These are phyloP conservation scores for Penicillium corylophilum DNA, from an alignment of 2,329 filamentous ascomycete species.

Conservation along the genomic window DNA sequence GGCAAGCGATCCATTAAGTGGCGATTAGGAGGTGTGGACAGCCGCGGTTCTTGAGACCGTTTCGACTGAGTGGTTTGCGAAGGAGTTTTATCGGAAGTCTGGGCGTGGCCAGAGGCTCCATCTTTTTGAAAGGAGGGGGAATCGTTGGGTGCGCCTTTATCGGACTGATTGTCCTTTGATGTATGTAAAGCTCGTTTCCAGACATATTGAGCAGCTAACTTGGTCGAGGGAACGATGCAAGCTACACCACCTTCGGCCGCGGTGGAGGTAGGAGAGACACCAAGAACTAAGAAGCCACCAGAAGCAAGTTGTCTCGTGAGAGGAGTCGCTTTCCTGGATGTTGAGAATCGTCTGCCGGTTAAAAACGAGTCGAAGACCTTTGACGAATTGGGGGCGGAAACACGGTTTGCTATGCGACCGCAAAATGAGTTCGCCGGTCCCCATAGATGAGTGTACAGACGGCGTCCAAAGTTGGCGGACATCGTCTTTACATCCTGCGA, in stretches of 20 bases:
- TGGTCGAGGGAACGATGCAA: conserved; percentile 32
- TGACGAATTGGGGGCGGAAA: conserved; percentile 16
- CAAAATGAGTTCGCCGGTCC: conserved; percentile 37
- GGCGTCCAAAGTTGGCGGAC: conserved; percentile 48
- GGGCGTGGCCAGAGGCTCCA: conserved; percentile 2
- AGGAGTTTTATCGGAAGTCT: conserved; percentile 8
- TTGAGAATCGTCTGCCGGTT: conserved; percentile 18
- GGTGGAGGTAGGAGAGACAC: conserved; percentile 37
- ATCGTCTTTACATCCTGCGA: conserved; percentile 49
- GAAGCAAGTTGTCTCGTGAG: conserved; percentile 55
- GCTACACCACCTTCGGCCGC: conserved; percentile 35
- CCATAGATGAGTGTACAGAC: conserved; percentile 48
- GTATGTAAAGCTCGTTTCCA: conserved; percentile 36
- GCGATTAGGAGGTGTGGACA: conserved; percentile 24
- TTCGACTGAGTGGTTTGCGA: conserved; percentile 7
- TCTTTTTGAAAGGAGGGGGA: conserved; percentile 16
- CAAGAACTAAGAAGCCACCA: conserved; percentile 55
- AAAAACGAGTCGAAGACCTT: conserved; percentile 16
- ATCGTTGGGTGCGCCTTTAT: conserved; percentile 16
- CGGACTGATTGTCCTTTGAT: conserved; percentile 20
- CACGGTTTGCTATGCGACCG: conserved; percentile 29
- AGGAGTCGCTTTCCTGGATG: conserved; percentile 35
- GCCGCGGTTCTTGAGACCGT: conserved; percentile 26
- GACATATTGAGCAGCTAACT: conserved; percentile 30
- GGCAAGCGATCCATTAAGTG: conserved; percentile 61